Base-by-base conservation (phyloP, 768 basidiomycete genomes). In the Rhodocollybia butyracea region DNA sequence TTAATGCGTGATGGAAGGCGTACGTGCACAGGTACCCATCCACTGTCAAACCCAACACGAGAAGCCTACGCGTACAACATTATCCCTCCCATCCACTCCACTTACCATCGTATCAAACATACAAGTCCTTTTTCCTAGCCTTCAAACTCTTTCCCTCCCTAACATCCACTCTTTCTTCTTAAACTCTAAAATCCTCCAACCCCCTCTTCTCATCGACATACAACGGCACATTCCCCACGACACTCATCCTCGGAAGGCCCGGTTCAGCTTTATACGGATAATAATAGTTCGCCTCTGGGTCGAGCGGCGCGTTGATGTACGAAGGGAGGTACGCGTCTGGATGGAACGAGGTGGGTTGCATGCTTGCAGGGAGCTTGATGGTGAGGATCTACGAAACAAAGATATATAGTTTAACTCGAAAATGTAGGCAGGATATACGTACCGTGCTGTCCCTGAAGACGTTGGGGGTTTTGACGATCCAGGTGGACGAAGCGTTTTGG, bases 291-390 rank as follows among this genome's bases (percentile, higher is more conserved):
- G n/a, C n/a, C n/a, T n/a, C n/a, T n/a, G n/a, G 60, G 47, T 79
- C 76, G 8, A 61, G 43, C 12, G 73, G 71, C 2, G 64, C 65
- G 51, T 74, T 73, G 51, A 81, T 70, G 56, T 77, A 73, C 6
- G 77, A 69, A 8, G 82, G 81, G 19, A 78, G 68, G 59, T 64
- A 67, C 5, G 73, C 72, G 31, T 74, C 70, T 3, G 72, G 71
- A 56, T 77, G 72, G 61, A 79, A 82, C 17, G 61, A 56, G 30
- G 76, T 65, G 3, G 69, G 61, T 13, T 59, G 62, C 29, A 61
- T 60, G 15, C 57, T 46, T 13, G 66, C 51, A 10, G 80, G 78
- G 17, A 76, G 64, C 3, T 67, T 71, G 42, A 81, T 66, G 19
- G 50, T 64, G 26, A 82, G 61, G 27, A 69, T 63, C 80, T 81